Base-by-base conservation (phyloP, 805 yeast genomes). In the Starmerella riodocensis region DNA sequence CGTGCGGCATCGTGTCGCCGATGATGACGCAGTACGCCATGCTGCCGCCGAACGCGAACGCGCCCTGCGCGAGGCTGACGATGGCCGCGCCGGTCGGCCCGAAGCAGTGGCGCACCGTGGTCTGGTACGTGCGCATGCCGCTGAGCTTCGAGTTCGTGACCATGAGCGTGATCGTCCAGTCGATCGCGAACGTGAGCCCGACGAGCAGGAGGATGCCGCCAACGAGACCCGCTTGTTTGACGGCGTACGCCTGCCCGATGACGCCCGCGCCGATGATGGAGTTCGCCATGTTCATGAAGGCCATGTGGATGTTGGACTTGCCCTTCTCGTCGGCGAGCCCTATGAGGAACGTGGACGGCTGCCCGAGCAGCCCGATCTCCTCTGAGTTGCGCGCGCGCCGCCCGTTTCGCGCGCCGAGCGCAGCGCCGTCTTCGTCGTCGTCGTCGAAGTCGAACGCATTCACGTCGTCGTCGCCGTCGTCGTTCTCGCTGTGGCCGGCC, bases 281-380 rank as follows among this genome's bases (percentile, higher is more conserved):
- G 59, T 86, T 86, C 8, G 95, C 93, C 94, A 86, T 85, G 59
- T 88, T 88, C 93, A 86, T 81, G 54, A 86, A 85, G 4, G 96
- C 96, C 83, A 79, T 79, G 42, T 70, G 71, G 69, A 86, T 67
- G 29, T 67, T 69, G 2, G 81, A 73, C 49, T 71, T 73, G 37
- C 39, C 42, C 13, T 41, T 32, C 34, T 49, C 47, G 25, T 48
- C 53, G 29, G 39, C 41, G 6, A 46, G 40, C 11, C 51, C 53
- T 17, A 41, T 26, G 4, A 51, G 45, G 18, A 39, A 41, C 5
- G 48, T 32, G 6, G 43, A 26, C 4, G 53, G 54, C 42, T 51
- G 54, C 18, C 54, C 54, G 22, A 51, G 42, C 22, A 51, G 42
- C 8, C 53, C 53, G 22, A 49, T 37, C n/a, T 41, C 48, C 9